Evolutionary conservation across 768 basidiomycete genomes (phyloP).

Genomic region (Crucibulum laeve): DNA sequence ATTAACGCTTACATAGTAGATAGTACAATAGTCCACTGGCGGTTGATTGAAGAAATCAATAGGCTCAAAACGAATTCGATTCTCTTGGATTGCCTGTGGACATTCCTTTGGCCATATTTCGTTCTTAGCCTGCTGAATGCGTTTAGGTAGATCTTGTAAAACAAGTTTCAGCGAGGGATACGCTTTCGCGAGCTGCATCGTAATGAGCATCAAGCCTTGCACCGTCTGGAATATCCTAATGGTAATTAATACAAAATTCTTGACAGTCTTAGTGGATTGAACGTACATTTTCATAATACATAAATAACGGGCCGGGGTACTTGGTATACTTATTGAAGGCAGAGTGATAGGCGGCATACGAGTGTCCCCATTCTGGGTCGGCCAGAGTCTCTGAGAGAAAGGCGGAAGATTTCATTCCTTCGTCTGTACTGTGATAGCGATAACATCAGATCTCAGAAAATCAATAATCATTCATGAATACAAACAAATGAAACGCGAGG

Average conservation of each 20-base stretch:
- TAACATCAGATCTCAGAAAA: not conserved
- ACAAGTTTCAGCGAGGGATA: conserved; percentile 28
- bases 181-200: conserved; percentile 22
- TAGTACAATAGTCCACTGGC: conserved; percentile 29
- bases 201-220: not conserved
- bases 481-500: conserved; percentile 19
- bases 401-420: conserved; percentile 13
- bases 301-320: conserved; percentile 15
- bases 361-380: conserved; percentile 26
- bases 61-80: conserved; percentile 29
- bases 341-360: conserved; percentile 15
- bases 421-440: not conserved
- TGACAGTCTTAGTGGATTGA: not conserved
- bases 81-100: conserved; percentile 28
- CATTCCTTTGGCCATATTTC: conserved; percentile 30
- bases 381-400: conserved; percentile 28
- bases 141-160: conserved; percentile 30
- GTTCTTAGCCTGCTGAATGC: conserved; percentile 23
- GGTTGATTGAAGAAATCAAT: conserved; percentile 36
- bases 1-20: conserved; percentile 35
- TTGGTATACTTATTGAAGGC: conserved; percentile 20
- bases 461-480: conserved; percentile 3
- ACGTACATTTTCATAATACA: conserved; percentile 18
- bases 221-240: not conserved
- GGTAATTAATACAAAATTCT: not conserved